Evolutionary conservation across 176 grass and related monocot genomes (phyloP).

Genomic region (Oryza glumipatula): DNA sequence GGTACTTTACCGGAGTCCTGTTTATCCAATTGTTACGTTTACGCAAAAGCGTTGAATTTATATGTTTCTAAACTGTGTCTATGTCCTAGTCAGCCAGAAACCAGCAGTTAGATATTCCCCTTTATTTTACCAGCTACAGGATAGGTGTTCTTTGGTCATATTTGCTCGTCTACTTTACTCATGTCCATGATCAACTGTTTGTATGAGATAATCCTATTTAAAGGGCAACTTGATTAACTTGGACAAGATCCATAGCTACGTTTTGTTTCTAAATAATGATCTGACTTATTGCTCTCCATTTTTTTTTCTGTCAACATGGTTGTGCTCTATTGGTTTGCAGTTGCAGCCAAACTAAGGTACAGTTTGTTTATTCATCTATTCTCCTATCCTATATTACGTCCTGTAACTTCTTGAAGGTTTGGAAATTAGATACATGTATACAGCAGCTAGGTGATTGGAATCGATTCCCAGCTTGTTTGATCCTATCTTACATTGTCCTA

Average conservation of each 20-base stretch:
- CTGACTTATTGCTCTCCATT: not conserved
- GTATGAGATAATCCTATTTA: slow-evolving; percentile 11
- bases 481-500: slow-evolving; percentile 4
- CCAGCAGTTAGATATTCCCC: not conserved
- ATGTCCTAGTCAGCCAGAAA: not conserved
- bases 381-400: no score
- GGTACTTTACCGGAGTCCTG: not conserved
- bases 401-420: not conserved
- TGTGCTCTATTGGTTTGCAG: not conserved
- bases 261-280: slow-evolving; percentile 26
- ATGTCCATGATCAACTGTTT: not conserved
- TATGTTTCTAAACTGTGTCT: not conserved
- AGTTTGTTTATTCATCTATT: slow-evolving; percentile 22
- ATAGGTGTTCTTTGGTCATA: not conserved
- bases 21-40: not conserved
- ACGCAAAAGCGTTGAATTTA: not conserved
- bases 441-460: slow-evolving; percentile 11
- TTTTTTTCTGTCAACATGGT: not conserved
- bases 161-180: slow-evolving; percentile 20
- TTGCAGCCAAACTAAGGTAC: slow-evolving; percentile 16
- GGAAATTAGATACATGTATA: not conserved
- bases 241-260: not conserved
- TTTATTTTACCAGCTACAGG: slow-evolving; percentile 4
- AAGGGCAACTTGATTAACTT: not conserved
- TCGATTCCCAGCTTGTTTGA: not conserved